Evolutionary conservation across 257 asterid species (phyloP).

Genomic region (Echites panduratus): DNA sequence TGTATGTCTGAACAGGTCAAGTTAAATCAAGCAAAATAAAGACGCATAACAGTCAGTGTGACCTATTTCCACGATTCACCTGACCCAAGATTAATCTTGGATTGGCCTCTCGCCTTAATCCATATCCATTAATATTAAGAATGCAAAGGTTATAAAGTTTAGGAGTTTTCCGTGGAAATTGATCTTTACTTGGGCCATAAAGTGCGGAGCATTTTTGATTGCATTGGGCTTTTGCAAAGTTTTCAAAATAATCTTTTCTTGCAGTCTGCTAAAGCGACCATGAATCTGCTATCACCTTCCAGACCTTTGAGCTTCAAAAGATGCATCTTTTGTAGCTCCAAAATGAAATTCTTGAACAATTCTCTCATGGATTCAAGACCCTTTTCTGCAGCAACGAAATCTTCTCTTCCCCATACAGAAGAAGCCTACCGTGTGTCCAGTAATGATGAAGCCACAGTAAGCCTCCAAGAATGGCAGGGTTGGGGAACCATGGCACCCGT

Average conservation of each 20-base stretch:
- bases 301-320: slow-evolving; percentile 18
- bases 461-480: slow-evolving; percentile 83
- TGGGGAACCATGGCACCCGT: slow-evolving; percentile 82
- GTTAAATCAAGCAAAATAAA: too few relatives aligned
- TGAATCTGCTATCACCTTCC: neutral
- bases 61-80: too few relatives aligned
- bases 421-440: slow-evolving; percentile 18
- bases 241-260: neutral
- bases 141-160: too few relatives aligned
- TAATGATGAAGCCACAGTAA: slow-evolving; percentile 38
- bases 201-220: neutral
- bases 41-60: too few relatives aligned
- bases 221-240: neutral
- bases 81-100: too few relatives aligned
- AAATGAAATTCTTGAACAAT: slow-evolving; percentile 17
- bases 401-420: slow-evolving; percentile 14
- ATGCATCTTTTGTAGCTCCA: slow-evolving; percentile 12
- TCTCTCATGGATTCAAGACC: slow-evolving; percentile 29
- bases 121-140: too few relatives aligned
- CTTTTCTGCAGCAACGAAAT: slow-evolving; percentile 18
- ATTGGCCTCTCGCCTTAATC: too few relatives aligned
- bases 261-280: neutral
- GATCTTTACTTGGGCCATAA: too few relatives aligned
- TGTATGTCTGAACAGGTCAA: too few relatives aligned
- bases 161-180: too few relatives aligned